These are phyloP conservation scores for Picocystis salinarum DNA, from an alignment of 139 green algal genomes.

Conservation along the genomic window DNA sequence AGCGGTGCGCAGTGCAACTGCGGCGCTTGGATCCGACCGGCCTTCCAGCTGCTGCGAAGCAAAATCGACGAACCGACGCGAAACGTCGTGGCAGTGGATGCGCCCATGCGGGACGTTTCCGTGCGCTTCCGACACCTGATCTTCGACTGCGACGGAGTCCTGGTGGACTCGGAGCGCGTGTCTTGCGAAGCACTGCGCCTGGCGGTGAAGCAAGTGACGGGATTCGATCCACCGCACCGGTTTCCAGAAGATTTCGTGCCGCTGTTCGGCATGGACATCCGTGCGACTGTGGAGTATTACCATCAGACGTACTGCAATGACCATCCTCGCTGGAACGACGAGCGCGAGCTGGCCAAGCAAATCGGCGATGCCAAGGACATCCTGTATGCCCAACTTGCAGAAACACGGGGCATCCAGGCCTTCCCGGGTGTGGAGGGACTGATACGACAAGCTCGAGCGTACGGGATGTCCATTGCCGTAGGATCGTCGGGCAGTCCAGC, in stretches of 20 bases:
- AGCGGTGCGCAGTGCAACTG: neutral
- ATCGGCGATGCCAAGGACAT: no score
- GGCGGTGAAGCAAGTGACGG: constrained; percentile 31
- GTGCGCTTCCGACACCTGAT: constrained; percentile 33
- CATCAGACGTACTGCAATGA: no score
- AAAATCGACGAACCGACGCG: neutral
- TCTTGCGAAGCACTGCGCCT: constrained; percentile 43
- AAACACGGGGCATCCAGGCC: constrained; percentile 4
- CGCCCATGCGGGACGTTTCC: neutral
- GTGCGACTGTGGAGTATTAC: constrained; percentile 36
- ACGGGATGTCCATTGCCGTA: constrained; percentile 20
- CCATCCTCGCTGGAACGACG: no score
- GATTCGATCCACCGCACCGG: constrained; percentile 43
- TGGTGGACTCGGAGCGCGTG: constrained; percentile 46
- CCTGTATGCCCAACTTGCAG: no score
- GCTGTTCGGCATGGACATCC: constrained; percentile 64
- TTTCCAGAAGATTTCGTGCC: constrained; percentile 42
- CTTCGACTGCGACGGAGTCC: constrained; percentile 59
- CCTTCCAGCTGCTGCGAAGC: neutral
- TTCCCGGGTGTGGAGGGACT: constrained; percentile 18
- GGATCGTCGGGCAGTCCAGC: constrained; percentile 30
- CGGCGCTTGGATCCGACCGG: neutral
- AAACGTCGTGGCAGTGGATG: neutral
- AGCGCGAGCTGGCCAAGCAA: no score
- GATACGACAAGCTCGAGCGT: constrained; percentile 8